Evolutionary conservation across 139 green algal genomes (phyloP).

Genomic region (Closterium sp.): DNA sequence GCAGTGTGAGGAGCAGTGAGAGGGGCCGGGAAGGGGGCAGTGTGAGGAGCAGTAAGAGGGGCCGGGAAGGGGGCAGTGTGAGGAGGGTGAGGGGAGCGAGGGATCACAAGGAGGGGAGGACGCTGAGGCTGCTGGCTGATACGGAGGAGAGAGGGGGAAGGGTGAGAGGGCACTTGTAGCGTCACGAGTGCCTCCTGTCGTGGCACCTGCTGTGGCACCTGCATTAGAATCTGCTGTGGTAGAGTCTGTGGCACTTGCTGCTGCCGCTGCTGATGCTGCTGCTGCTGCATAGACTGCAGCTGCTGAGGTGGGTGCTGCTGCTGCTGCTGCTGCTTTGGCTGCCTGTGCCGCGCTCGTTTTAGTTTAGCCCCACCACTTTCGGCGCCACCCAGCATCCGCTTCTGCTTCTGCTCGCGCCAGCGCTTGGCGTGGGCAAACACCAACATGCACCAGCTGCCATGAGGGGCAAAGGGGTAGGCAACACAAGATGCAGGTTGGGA

Average conservation of each 20-base stretch:
- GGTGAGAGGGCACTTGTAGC: not conserved
- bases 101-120: not conserved
- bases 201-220: no score
- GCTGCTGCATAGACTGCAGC: no score
- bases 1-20: not conserved
- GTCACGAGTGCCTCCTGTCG: not conserved
- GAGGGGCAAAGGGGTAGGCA: not conserved
- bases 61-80: no score
- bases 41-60: not conserved
- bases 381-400: not conserved
- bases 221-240: no score
- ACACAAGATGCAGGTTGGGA: not conserved
- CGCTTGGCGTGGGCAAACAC: not conserved
- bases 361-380: not conserved
- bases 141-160: not conserved
- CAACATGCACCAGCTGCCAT: not conserved
- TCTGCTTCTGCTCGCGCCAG: not conserved
- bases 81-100: no score
- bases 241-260: no score
- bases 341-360: not conserved
- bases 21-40: not conserved
- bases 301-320: no score
- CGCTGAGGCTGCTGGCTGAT: no score
- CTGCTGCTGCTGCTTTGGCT: no score
- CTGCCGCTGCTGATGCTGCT: no score